A percentile compares a stretch with the other conserved stretches of the same genome.
phyloP scores from a whole-genome alignment of 129 eudicot genomes.

The Centella asiatica region DNA sequence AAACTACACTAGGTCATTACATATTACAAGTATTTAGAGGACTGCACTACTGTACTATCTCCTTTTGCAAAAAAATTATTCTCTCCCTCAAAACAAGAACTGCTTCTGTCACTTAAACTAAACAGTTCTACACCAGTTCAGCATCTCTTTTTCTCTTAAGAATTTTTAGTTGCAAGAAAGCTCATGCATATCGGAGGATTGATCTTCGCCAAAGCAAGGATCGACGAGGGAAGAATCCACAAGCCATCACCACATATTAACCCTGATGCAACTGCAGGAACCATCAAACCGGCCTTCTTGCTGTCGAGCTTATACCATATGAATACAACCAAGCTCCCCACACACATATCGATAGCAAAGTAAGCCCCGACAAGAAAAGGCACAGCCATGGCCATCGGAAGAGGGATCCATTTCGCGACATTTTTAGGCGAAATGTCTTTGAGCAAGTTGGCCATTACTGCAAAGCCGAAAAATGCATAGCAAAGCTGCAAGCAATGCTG shows the following conservation, averaged over 20 bases:
- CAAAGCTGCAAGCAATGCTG: conserved; percentile 26
- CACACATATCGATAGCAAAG: conserved; percentile 32
- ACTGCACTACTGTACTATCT: too few relatives aligned
- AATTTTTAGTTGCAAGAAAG: conserved; percentile 5
- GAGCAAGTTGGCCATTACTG: conserved; percentile 13
- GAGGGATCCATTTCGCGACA: conserved; percentile 24
- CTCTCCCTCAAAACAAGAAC: background rate
- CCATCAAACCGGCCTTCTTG: conserved; percentile 18
- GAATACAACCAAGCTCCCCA: conserved; percentile 25
- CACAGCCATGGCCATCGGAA: conserved; percentile 34
- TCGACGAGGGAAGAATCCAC: conserved; percentile 26
- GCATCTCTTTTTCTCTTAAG: background rate
- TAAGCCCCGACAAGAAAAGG: conserved; percentile 31
- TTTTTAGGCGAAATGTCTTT: conserved; percentile 15
- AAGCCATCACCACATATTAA: conserved; percentile 30
- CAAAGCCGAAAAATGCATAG: conserved; percentile 23
- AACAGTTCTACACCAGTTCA: background rate
- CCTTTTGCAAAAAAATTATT: too few relatives aligned
- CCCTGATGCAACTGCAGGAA: conserved; percentile 29
- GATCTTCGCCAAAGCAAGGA: conserved; percentile 22
- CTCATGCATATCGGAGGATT: conserved; percentile 32
- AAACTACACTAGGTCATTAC: too few relatives aligned
- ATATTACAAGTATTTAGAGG: too few relatives aligned
- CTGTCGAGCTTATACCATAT: conserved; percentile 12
- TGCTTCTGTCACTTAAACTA: too few relatives aligned